Evolutionary conservation across 192 early-diverging fungal species (phyloP), one percentile per base, ranked within the genome.

Genomic region (Irineochytrium annulatum): DNA sequence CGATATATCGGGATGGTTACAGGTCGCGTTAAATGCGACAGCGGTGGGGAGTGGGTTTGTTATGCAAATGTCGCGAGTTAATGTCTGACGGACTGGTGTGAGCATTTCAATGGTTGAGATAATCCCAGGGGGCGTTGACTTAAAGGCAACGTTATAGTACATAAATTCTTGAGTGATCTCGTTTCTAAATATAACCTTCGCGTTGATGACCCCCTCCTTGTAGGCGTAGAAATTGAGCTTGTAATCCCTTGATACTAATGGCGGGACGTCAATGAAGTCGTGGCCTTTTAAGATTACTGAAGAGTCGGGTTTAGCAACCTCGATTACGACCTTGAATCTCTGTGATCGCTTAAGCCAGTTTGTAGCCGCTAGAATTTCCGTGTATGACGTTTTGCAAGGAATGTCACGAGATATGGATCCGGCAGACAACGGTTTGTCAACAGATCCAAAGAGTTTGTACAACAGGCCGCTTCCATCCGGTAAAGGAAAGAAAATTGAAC

Each of bases 331-430:
- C 26, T 70, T 63, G 58, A 85, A 75, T 32, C 77, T 41, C 60
- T 85, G 83, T 0, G 77, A 57, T 19, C 67, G 52, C 39, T 83
- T 77, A 16, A 85, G 70, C 83, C 83, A 85, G 52, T 85, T 85
- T 1, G 49, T 37, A 3, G 84, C 69, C 6, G 66, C 29, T 2
- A 85, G 60, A 11, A 77, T 52, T 55, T 85, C 83, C 3, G 73
- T 75, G 62, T 72, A 79, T 11, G 52, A 29, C 1, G 77, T 85
- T 63, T 84, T 85, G 67, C 72, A 85, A 3, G 79, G 75, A 22
- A 85, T 60, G 37, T 85, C 83, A 24, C 83, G 57, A 3, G 60
- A 74, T 35, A 85, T 74, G 32, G 65, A 78, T 3, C 68, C 81
- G 20, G 66, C 62, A 1, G 81, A 32, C 2, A 68, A 5, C 0